Percentiles rank a stretch among this genome's conserved stretches.
phyloP scores from a whole-genome alignment of 306 rosid genomes.

The Pyrus betulifolia region DNA sequence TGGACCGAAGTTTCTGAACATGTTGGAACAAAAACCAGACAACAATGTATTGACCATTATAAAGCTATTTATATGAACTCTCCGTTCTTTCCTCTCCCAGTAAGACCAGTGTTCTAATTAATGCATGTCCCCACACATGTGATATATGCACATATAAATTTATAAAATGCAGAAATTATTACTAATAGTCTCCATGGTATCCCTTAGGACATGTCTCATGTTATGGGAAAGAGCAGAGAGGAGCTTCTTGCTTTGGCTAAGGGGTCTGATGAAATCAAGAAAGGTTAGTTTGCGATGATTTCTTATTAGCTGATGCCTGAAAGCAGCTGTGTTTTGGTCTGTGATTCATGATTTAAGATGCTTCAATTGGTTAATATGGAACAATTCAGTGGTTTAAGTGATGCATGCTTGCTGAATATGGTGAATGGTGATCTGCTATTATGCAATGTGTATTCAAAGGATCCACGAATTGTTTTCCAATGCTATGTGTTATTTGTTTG shows the following conservation, averaged over 20 bases:
- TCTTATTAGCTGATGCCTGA: background rate
- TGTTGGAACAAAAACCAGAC: conserved; percentile 75
- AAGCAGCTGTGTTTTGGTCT: background rate
- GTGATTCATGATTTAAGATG: background rate
- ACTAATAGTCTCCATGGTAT: conserved; percentile 6
- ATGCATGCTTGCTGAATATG: background rate
- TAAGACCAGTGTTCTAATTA: conserved; percentile 27
- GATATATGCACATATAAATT: background rate
- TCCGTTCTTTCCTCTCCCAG: conserved; percentile 79
- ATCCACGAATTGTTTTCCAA: too few species aligned
- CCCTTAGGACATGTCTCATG: conserved; percentile 70
- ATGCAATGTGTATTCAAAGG: background rate
- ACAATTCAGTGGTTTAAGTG: conserved; percentile 1
- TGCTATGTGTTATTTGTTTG: background rate
- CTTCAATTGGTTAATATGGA: background rate
- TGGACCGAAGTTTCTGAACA: conserved; percentile 74
- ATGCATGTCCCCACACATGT: background rate
- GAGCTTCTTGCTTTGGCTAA: conserved; percentile 74
- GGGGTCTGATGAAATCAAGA: conserved; percentile 40
- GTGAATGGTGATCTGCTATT: background rate
- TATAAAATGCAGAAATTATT: background rate
- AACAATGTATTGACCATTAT: conserved; percentile 75
- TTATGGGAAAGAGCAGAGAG: conserved; percentile 73
- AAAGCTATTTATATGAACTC: conserved; percentile 69
- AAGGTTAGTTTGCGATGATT: conserved; percentile 35